These are phyloP conservation scores for Trichosanthes truncata DNA, from an alignment of 306 rosid species.

Conservation along the genomic window DNA sequence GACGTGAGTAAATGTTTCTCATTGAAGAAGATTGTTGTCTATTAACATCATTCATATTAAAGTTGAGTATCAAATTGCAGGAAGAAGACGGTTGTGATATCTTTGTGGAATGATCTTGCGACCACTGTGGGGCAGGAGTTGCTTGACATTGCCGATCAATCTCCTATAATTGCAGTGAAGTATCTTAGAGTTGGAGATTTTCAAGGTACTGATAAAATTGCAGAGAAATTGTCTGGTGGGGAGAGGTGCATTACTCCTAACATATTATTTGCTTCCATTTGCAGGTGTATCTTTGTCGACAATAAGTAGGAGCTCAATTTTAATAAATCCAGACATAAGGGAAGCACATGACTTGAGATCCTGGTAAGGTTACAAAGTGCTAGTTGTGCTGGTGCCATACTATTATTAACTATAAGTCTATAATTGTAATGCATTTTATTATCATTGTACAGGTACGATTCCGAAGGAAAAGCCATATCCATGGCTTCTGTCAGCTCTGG, in stretches of 20 bases:
- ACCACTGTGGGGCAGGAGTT: constrained; percentile 68
- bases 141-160: constrained; percentile 51
- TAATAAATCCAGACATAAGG: constrained; percentile 59
- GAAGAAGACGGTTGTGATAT: constrained; percentile 75
- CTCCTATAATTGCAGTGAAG: constrained; percentile 74
- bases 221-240: background rate
- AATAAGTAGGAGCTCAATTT: constrained; percentile 40
- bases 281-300: constrained; percentile 88
- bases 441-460: constrained; percentile 52
- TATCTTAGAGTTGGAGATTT: constrained; percentile 83
- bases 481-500: constrained; percentile 58
- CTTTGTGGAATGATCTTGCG: constrained; percentile 92
- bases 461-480: constrained; percentile 68
- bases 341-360: constrained; percentile 65
- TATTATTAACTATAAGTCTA: background rate
- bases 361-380: constrained; percentile 37
- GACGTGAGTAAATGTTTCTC: constrained; percentile 29
- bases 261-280: constrained; percentile 1
- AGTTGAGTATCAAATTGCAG: constrained; percentile 26
- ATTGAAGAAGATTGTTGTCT: background rate
- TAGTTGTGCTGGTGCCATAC: background rate
- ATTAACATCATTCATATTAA: background rate
- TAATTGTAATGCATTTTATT: background rate
- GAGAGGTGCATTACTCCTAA: background rate
- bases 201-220: constrained; percentile 44